phyloP scores from a whole-genome alignment of 1,139 yeast genomes.

The Kodamaea alishanica region DNA sequence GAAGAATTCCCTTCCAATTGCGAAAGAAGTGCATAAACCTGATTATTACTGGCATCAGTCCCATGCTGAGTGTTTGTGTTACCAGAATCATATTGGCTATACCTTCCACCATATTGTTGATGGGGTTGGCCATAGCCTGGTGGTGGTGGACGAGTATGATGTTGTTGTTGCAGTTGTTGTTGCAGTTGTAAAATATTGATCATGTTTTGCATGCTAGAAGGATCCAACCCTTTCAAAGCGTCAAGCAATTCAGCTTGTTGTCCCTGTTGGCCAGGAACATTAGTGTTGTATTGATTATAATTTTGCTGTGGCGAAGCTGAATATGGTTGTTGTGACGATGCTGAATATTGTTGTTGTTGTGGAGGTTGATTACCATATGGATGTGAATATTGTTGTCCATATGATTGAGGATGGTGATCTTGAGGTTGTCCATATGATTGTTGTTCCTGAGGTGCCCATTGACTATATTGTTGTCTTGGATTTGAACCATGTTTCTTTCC shows the following conservation, averaged over 20 bases:
- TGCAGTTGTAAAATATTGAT: slow-evolving; percentile 17
- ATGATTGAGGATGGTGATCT: slow-evolving; percentile 13
- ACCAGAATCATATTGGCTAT: slow-evolving; percentile 2
- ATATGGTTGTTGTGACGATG: slow-evolving; percentile 9
- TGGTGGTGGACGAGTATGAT: slow-evolving; percentile 5
- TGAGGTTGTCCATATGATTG: slow-evolving; percentile 11
- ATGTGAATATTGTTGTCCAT: slow-evolving; percentile 2
- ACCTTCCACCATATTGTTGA: slow-evolving; percentile 4
- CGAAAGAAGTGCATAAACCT: slow-evolving; percentile 28
- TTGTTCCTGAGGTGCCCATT: slow-evolving; percentile 13
- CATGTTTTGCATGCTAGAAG: slow-evolving; percentile 18
- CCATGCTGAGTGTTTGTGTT: slow-evolving; percentile 6
- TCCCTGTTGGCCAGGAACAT: neutral
- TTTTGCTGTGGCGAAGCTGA: slow-evolving; percentile 8
- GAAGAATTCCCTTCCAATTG: slow-evolving; percentile 22
- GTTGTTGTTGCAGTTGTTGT: slow-evolving; percentile 8
- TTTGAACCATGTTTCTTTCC: neutral
- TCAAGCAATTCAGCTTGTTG: slow-evolving; percentile 12
- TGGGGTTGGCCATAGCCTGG: slow-evolving; percentile 5
- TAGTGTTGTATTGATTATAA: neutral
- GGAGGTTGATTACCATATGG: slow-evolving; percentile 4
- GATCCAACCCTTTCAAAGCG: slow-evolving; percentile 21
- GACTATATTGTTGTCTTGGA: slow-evolving; percentile 22
- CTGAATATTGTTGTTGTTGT: slow-evolving; percentile 14
- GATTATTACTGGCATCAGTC: slow-evolving; percentile 18